Evolutionary conservation across 1,284 basidiomycete genomes (phyloP).

Genomic region (Melampsora medusae): DNA sequence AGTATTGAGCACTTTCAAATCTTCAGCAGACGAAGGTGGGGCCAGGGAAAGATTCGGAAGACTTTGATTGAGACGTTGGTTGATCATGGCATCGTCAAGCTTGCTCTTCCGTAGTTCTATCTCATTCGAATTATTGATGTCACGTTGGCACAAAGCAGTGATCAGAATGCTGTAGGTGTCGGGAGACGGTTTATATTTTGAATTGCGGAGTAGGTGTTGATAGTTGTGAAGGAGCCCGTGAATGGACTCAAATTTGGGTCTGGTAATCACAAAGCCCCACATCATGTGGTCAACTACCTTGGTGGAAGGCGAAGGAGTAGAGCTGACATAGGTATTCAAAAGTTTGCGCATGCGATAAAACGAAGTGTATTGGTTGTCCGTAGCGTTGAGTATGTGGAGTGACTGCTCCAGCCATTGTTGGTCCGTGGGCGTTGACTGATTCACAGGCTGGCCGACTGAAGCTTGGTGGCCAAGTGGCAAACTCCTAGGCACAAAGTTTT

Average conservation of each 20-base stretch:
- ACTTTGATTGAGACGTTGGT: slow-evolving; percentile 40
- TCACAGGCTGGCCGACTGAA: not conserved
- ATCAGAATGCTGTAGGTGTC: slow-evolving; percentile 42
- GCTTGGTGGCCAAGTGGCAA: not conserved
- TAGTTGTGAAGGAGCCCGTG: slow-evolving; percentile 20
- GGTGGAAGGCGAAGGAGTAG: slow-evolving; percentile 24
- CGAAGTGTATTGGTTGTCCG: slow-evolving; percentile 31
- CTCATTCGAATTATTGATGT: slow-evolving; percentile 25
- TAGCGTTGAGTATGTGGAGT: not conserved
- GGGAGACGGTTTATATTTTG: slow-evolving; percentile 22
- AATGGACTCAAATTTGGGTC: slow-evolving; percentile 38
- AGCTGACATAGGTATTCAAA: slow-evolving; percentile 35
- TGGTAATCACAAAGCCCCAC: slow-evolving; percentile 35
- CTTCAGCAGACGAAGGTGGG: slow-evolving; percentile 21
- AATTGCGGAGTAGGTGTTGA: slow-evolving; percentile 26
- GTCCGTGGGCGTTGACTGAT: not conserved
- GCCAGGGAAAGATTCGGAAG: slow-evolving; percentile 31
- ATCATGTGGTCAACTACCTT: slow-evolving; percentile 36
- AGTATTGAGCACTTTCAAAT: slow-evolving; percentile 1
- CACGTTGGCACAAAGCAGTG: slow-evolving; percentile 36
- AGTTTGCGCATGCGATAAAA: slow-evolving; percentile 36
- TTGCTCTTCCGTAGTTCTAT: slow-evolving; percentile 18
- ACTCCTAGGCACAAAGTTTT: not conserved
- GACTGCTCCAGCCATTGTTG: slow-evolving; percentile 37
- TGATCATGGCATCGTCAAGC: slow-evolving; percentile 22